Evolutionary conservation across 768 basidiomycete species (phyloP).

Genomic region (Kwoniella europaea): DNA sequence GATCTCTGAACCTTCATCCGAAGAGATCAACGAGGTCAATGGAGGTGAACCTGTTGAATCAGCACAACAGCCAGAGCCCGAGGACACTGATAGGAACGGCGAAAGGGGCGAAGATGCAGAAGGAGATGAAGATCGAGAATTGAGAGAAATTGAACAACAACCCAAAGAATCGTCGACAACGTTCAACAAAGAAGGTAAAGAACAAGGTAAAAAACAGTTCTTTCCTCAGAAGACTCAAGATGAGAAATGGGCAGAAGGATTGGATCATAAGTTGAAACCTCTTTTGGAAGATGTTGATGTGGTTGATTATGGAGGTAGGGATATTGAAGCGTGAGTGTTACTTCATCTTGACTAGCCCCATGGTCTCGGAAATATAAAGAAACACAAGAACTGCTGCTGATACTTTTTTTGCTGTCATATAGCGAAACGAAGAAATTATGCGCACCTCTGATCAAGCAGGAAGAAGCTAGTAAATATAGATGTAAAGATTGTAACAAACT

Average conservation of each 20-base stretch:
- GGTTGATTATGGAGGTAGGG: constrained; percentile 85
- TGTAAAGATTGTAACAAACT: constrained; percentile 94
- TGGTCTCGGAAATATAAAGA: background rate
- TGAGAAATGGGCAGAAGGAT: constrained; percentile 84
- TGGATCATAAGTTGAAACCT: constrained; percentile 83
- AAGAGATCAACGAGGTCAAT: constrained; percentile 40
- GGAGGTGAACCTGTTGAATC: constrained; percentile 12
- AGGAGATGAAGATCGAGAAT: constrained; percentile 33
- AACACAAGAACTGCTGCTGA: background rate
- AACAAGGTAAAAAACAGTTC: constrained; percentile 8
- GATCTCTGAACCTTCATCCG: constrained; percentile 58
- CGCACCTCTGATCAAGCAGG: constrained; percentile 84
- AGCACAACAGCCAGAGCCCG: constrained; percentile 16
- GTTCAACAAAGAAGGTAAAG: background rate
- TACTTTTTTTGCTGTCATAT: constrained; percentile 15
- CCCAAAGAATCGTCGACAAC: background rate
- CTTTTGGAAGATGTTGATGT: constrained; percentile 83
- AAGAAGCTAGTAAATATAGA: constrained; percentile 95
- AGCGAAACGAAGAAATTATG: constrained; percentile 82
- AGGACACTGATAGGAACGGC: constrained; percentile 1
- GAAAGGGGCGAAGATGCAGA: constrained; percentile 43
- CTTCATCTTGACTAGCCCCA: background rate
- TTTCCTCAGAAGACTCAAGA: constrained; percentile 62
- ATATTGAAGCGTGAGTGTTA: constrained; percentile 76
- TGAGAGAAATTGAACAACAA: constrained; percentile 10